phyloP scores from a whole-genome alignment of 345 rosid genomes.

The Eucalyptus dawsonii region DNA sequence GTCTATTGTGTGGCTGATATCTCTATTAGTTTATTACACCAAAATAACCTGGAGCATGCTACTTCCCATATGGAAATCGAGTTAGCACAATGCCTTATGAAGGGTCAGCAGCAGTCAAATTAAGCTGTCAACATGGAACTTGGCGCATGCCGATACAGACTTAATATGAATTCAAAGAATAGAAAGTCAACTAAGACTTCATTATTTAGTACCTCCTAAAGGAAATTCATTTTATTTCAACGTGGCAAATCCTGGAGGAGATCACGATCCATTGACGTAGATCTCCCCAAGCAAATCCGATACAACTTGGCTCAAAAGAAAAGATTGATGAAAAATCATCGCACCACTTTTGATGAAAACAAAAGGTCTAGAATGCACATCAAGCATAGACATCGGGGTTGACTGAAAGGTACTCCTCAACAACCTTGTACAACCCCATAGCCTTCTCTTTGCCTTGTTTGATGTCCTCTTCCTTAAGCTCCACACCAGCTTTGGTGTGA shows the following conservation, averaged over 20 bases:
- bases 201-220: too few relatives aligned
- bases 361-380: neutral
- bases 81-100: neutral
- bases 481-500: neutral
- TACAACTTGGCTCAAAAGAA: too few relatives aligned
- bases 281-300: too few relatives aligned
- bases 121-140: neutral
- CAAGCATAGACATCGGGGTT: constrained; percentile 6
- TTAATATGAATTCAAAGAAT: too few relatives aligned
- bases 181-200: too few relatives aligned
- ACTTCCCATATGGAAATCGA: neutral
- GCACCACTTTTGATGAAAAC: too few relatives aligned
- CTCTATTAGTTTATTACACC: neutral
- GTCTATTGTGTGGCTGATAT: neutral
- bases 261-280: too few relatives aligned
- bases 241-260: too few relatives aligned
- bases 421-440: neutral
- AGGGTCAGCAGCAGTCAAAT: neutral
- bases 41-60: neutral
- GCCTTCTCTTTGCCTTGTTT: neutral
- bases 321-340: too few relatives aligned
- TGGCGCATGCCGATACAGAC: too few relatives aligned
- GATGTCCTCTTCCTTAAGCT: constrained; percentile 7
- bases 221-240: too few relatives aligned
- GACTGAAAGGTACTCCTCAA: constrained; percentile 5